A percentile compares a stretch with the other conserved stretches of the same genome.
Conservation (phyloP, 495 filamentous ascomycete genomes). For the Amphirosellinia nigrospora region DNA sequence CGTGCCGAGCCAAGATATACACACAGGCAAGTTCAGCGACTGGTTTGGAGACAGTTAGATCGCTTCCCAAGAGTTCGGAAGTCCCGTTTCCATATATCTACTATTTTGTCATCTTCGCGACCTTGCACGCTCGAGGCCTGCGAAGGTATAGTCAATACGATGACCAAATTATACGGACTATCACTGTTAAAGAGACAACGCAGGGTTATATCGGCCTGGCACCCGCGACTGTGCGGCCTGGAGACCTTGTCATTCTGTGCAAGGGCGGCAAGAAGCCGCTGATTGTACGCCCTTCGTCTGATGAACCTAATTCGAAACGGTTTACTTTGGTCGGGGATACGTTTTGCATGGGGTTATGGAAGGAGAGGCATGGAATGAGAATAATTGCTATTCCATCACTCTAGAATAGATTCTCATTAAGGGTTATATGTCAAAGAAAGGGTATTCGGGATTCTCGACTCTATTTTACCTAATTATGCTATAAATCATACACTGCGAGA, state of each 20-base stretch:
- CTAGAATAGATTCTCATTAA: not conserved
- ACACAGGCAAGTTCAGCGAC: not conserved
- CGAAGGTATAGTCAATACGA: not conserved
- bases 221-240: not conserved
- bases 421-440: not conserved
- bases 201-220: not conserved
- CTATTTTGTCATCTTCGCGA: not conserved
- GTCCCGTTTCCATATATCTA: not conserved
- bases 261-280: constrained; percentile 2
- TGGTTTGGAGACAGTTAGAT: not conserved
- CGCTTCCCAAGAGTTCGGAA: not conserved
- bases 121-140: not conserved
- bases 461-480: too few relatives aligned
- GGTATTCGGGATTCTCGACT: not conserved
- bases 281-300: not conserved
- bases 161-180: not conserved
- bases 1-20: not conserved
- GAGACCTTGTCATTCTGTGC: not conserved
- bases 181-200: not conserved
- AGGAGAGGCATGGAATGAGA: constrained; percentile 7
- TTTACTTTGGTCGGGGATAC: not conserved
- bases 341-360: constrained; percentile 1
- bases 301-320: not conserved
- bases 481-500: too few relatives aligned
- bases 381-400: not conserved